Evolutionary conservation across 2,329 filamentous ascomycete genomes (phyloP), one percentile per base, ranked within the genome.

Genomic region (Botrytis medusae): DNA sequence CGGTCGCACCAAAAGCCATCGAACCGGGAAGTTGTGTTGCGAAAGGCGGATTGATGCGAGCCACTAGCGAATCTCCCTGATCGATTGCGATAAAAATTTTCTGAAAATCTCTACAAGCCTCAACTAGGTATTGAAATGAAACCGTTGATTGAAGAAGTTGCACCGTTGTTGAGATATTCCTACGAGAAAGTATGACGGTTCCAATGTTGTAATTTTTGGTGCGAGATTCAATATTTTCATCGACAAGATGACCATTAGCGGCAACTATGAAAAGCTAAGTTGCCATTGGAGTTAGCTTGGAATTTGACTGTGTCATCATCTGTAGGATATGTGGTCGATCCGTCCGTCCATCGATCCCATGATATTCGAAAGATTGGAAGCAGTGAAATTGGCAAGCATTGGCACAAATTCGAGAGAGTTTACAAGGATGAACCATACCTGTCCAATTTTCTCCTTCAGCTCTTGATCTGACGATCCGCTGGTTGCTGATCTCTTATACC

Each of bases 11-110:
- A 8, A 85, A 76, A n/a, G 84, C 80, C 84, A 85, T 85, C 8
- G 82, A 77, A 4, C 83, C 84, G 5, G 84, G 83, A 14, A 84
- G 76, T 68, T 84, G 83, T 18, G 82, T 74, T 48, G 82, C 83
- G 37, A 83, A 79, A 7, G 83, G 82, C 8, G 82, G 80, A 44
- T 80, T 81, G 48, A 85, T 82, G 3, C 83, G 79, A 37, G 84
- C 84, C 42, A 85, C 82, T 12, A 84, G 76, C 6, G 83, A 83
- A 80, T 84, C 85, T 74, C 85, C 84, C 75, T 85, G 83, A 67
- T 85, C 84, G 51, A 84, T 83, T 6, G 81, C 82, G 46, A 85
- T 85, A 68, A 85, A 82, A 1, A 85, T 77, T 69, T 81, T 82
- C 71, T 82, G 80, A 51, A 80, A 61, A 74, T 85, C 81, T 9